phyloP scores from a whole-genome alignment of 129 eudicot genomes.

The Mikania micrantha region DNA sequence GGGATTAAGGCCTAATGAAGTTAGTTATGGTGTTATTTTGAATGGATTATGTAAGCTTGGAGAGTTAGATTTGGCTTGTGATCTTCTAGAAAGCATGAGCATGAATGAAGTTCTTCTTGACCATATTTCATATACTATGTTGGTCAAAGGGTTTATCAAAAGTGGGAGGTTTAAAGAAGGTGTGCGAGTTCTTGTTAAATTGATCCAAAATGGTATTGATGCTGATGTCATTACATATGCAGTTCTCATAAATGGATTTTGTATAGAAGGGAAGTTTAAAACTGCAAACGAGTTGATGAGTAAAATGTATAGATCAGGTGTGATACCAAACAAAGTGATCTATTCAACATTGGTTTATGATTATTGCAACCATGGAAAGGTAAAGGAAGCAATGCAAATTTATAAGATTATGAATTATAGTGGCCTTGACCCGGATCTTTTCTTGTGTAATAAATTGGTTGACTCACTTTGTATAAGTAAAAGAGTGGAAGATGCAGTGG shows the following conservation, averaged over 20 bases:
- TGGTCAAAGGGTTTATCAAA: conserved; percentile 64
- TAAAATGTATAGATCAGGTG: conserved; percentile 57
- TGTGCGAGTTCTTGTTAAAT: conserved; percentile 40
- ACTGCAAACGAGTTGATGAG: conserved; percentile 59
- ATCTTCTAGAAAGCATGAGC: conserved; percentile 54
- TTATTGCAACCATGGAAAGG: conserved; percentile 48
- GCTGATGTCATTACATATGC: conserved; percentile 82
- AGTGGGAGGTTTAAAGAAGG: conserved; percentile 44
- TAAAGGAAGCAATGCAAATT: conserved; percentile 46
- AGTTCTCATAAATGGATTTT: conserved; percentile 68
- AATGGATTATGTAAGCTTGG: conserved; percentile 61
- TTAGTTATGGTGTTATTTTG: conserved; percentile 67
- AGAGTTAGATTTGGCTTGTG: conserved; percentile 52
- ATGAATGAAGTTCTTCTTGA: conserved; percentile 37
- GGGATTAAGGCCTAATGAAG: conserved; percentile 69
- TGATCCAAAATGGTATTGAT: conserved; percentile 42
- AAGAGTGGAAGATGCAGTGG: conserved; percentile 55
- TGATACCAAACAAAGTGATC: conserved; percentile 44
- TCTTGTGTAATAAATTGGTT: conserved; percentile 50
- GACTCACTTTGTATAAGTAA: conserved; percentile 50
- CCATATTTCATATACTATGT: conserved; percentile 48
- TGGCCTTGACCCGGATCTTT: conserved; percentile 40
- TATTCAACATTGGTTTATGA: conserved; percentile 57
- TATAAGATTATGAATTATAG: conserved; percentile 38
- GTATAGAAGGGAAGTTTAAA: conserved; percentile 48